Base-by-base conservation (phyloP, 169 alveolate genomes). In the Plasmodium sp. region DNA sequence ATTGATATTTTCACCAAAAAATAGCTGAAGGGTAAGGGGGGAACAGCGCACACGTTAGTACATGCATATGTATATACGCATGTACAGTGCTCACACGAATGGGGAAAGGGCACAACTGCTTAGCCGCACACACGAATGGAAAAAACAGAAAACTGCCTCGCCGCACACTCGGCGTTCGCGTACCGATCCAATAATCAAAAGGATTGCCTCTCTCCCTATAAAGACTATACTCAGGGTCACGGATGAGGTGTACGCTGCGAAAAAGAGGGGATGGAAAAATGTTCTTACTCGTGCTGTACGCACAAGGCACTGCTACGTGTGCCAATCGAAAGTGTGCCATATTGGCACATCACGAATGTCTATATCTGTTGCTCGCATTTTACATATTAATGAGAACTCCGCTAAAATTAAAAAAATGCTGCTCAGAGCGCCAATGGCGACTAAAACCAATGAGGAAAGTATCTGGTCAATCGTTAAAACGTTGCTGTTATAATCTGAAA, bases 101-200 rank as follows among this genome's bases (percentile, higher is more conserved):
- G 51, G 51, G 16, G 56, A 80, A 14, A 80, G 31, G 5, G 7
- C 73, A 81, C 5, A 81, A 80, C 16, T 22, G 45, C n/a, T 7
- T 39, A 14, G 48, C 6, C 5, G 31, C 1, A 34, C 22, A 83
- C 22, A 58, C 6, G 27, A 34, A 83, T 10, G 45, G 12, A 71
- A 2, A 67, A 7, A 27, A 36, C 36, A 5, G 18, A 33, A 18
- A 54, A 80, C 36, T 33, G 51, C 71, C n/a, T 43, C n/a, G 51
- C 12, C n/a, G 16, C 71, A 43, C 31, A 22, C 39, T 6, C 16
- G 48, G n/a, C 56, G 71, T 43, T 18, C 9, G 5, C 62, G 2
- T 33, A 85, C 93, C 85, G 93, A 85, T 85, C 93, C 93, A 74
- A 85, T 85, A 48, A 85, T 74, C 62, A 85, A 75, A 75, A 85